These are phyloP conservation scores for Aspergillus cavernicola DNA, from an alignment of 495 filamentous ascomycete genomes.

Conservation along the genomic window DNA sequence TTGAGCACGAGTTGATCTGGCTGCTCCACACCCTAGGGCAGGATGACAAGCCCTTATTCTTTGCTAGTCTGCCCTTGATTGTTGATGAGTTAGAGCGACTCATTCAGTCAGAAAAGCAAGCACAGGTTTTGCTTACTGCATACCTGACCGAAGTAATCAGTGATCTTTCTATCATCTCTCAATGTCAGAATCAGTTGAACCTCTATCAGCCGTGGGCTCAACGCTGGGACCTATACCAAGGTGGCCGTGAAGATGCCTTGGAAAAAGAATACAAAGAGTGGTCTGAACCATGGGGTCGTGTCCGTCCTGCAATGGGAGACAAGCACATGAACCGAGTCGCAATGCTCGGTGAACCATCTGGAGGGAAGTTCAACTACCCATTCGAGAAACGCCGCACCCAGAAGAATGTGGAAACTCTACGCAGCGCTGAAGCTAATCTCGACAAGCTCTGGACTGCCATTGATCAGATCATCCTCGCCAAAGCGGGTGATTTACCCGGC, in stretches of 20 bases:
- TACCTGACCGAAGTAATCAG: constrained; percentile 32
- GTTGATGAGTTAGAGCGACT: constrained; percentile 49
- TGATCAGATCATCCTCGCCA: constrained; percentile 17
- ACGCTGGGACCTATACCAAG: constrained; percentile 24
- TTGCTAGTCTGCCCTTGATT: constrained; percentile 27
- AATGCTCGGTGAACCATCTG: constrained; percentile 20
- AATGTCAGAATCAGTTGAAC: constrained; percentile 38
- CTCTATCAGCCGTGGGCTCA: constrained; percentile 46
- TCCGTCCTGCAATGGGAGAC: background rate
- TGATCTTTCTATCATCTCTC: constrained; percentile 38
- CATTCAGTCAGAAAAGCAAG: constrained; percentile 31
- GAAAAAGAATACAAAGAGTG: constrained; percentile 15
- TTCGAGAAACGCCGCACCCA: constrained; percentile 41
- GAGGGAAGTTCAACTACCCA: constrained; percentile 43
- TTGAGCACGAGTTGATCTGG: constrained; percentile 28
- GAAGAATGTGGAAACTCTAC: constrained; percentile 38
- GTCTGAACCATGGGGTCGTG: background rate
- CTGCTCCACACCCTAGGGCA: constrained; percentile 27
- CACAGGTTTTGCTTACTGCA: constrained; percentile 34
- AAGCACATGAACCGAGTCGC: background rate
- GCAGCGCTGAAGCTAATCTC: constrained; percentile 42
- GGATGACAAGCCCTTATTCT: constrained; percentile 11
- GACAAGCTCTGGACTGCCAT: constrained; percentile 46
- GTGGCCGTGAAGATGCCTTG: constrained; percentile 21
- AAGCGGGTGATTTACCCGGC: constrained; percentile 9